Evolutionary conservation across 768 basidiomycete genomes (phyloP).

Genomic region (Tylopilus subfusipes): DNA sequence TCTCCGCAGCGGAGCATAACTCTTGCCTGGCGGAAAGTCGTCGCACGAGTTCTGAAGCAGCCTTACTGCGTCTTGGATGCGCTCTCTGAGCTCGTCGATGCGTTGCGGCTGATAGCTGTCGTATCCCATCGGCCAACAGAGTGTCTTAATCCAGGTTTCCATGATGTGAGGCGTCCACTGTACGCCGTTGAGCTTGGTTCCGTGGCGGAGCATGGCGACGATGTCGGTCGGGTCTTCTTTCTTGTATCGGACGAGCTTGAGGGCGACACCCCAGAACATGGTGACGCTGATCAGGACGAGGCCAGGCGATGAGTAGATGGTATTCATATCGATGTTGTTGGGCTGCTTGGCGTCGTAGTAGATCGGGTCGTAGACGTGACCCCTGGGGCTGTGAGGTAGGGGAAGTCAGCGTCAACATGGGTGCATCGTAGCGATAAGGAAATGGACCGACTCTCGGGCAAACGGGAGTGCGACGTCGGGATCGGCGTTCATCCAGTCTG

Average conservation of each 20-base stretch:
- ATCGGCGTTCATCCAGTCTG: slow-evolving; percentile 77
- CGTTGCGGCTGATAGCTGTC: slow-evolving; percentile 42
- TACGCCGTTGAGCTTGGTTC: slow-evolving; percentile 47
- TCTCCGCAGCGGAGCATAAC: neutral
- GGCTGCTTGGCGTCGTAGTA: slow-evolving; percentile 48
- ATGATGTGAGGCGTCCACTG: slow-evolving; percentile 54
- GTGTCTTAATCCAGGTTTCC: slow-evolving; percentile 53
- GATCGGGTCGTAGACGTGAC: slow-evolving; percentile 54
- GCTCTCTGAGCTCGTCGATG: slow-evolving; percentile 42
- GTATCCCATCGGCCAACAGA: slow-evolving; percentile 68
- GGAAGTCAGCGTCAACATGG: slow-evolving; percentile 4
- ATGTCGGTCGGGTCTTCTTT: slow-evolving; percentile 64
- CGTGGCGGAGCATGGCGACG: slow-evolving; percentile 62
- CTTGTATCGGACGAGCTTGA: slow-evolving; percentile 67
- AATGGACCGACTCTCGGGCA: slow-evolving; percentile 50
- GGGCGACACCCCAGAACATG: slow-evolving; percentile 68
- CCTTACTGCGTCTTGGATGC: slow-evolving; percentile 54
- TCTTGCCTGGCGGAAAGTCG: slow-evolving; percentile 6
- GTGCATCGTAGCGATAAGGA: neutral
- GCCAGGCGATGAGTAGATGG: slow-evolving; percentile 55
- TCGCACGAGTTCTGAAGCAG: slow-evolving; percentile 20
- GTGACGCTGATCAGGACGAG: slow-evolving; percentile 58
- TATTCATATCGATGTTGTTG: slow-evolving; percentile 51
- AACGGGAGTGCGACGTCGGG: slow-evolving; percentile 70
- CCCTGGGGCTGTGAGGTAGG: slow-evolving; percentile 16